These are phyloP conservation scores for Cymbopogon flexuosus DNA, from an alignment of 202 grass and related monocot species.

Conservation along the genomic window DNA sequence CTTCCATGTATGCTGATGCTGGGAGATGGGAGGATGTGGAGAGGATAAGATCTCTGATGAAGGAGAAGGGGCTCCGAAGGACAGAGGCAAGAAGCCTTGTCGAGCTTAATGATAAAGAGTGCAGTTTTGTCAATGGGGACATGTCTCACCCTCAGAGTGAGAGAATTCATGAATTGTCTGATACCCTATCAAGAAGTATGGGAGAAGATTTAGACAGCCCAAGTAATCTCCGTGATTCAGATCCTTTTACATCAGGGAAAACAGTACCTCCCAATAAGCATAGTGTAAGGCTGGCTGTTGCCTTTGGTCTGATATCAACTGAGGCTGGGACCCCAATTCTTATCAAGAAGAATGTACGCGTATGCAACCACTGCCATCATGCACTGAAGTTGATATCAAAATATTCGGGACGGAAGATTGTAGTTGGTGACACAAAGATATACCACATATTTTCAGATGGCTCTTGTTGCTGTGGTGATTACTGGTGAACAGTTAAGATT, in stretches of 20 bases:
- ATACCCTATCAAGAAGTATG: slow-evolving; percentile 55
- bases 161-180: slow-evolving; percentile 54
- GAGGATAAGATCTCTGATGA: slow-evolving; percentile 58
- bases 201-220: slow-evolving; percentile 31
- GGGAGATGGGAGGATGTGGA: slow-evolving; percentile 60
- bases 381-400: slow-evolving; percentile 73
- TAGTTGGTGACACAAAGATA: slow-evolving; percentile 68
- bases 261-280: slow-evolving; percentile 50
- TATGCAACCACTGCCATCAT: slow-evolving; percentile 71
- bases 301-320: slow-evolving; percentile 70
- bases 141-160: slow-evolving; percentile 44
- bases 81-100: slow-evolving; percentile 55
- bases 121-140: slow-evolving; percentile 68
- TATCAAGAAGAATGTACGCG: slow-evolving; percentile 86
- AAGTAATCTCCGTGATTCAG: slow-evolving; percentile 16
- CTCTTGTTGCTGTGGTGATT: slow-evolving; percentile 79
- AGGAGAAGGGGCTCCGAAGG: slow-evolving; percentile 52
- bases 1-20: slow-evolving; percentile 71
- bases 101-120: slow-evolving; percentile 44
- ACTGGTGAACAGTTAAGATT: slow-evolving; percentile 52
- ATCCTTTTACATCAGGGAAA: slow-evolving; percentile 21
- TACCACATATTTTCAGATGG: slow-evolving; percentile 77
- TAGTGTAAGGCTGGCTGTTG: slow-evolving; percentile 62
- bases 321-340: slow-evolving; percentile 51
- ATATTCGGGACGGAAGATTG: slow-evolving; percentile 51